Base-by-base conservation (phyloP, 164 flowering plant genomes). In the Piper longum region DNA sequence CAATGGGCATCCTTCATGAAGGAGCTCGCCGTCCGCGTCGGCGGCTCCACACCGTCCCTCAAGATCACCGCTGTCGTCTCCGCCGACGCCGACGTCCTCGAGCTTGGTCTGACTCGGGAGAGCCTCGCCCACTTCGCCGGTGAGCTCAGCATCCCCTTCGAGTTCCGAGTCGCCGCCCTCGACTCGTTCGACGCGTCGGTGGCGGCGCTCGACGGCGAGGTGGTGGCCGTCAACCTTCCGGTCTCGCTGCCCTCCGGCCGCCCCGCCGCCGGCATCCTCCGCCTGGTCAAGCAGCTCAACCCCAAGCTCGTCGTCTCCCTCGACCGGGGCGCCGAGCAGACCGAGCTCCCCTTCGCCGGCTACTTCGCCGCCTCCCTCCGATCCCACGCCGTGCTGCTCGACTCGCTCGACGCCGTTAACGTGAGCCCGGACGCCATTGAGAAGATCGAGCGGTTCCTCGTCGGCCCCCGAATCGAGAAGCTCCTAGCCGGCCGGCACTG, bases 1-100 rank as follows among this genome's bases (percentile, higher is more conserved):
- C 91, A 87, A 64, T 89, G 97, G 97, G 81, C 97, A 43, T 85
- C 97, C 17, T 76, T 87, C 19, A 85, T 89, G 86, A 91, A 89
- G 64, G 97, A 89, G 78, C 85, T 89, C 51, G 71, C 83, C 4
- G 14, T 72, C 60, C 74, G 78, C 52, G 70, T 54, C 16, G 67
- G 77, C 2, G 82, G 88, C 19, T 63, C 78, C 36, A 2, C 2
- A 0, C 83, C 82, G 0, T 73, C 80, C 0, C 62, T 89, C 40
- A 87, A 76, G 65, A 87, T 87, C 56, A 87, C 97, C 59, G 88
- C 89, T 12, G 74, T 89, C 60, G 79, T 80, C 45, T 76, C 87
- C 58, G 80, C 81, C 45, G 76, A 86, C 17, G 72, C 79, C 36
- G 75, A 87, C 42, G 80, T 70, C 12, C 71, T 84, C 0, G 97